Evolutionary conservation across 805 yeast genomes (phyloP).

Genomic region (Kodamaea laetipori): DNA sequence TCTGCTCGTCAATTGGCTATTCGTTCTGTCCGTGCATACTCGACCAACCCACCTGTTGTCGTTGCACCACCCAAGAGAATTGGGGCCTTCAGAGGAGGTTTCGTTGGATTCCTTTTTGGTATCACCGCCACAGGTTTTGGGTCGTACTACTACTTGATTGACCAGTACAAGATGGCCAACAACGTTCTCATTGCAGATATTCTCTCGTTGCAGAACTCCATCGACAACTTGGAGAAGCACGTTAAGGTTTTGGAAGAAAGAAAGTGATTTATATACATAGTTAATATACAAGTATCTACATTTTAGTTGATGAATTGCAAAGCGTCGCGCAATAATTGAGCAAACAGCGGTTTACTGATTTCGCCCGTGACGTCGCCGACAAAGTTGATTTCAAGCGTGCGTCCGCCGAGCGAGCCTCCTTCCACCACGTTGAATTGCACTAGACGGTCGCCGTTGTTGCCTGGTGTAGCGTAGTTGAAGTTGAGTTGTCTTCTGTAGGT

Average conservation of each 20-base stretch:
- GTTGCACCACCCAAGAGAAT: slow-evolving; percentile 33
- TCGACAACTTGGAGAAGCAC: slow-evolving; percentile 66
- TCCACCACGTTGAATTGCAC: slow-evolving; percentile 51
- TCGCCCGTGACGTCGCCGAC: slow-evolving; percentile 37
- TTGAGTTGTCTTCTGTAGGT: slow-evolving; percentile 49
- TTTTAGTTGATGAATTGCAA: slow-evolving; percentile 16
- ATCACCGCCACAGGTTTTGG: slow-evolving; percentile 72
- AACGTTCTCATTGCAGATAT: slow-evolving; percentile 76
- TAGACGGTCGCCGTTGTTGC: slow-evolving; percentile 23
- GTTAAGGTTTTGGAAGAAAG: slow-evolving; percentile 60
- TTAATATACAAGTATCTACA: slow-evolving; percentile 1
- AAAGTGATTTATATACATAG: slow-evolving; percentile 15
- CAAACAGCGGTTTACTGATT: slow-evolving; percentile 24
- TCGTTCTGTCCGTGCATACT: slow-evolving; percentile 29
- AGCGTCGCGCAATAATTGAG: slow-evolving; percentile 27
- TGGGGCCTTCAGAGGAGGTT: slow-evolving; percentile 49
- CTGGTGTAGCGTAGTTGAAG: slow-evolving; percentile 30
- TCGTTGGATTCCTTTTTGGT: slow-evolving; percentile 80
- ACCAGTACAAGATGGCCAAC: slow-evolving; percentile 74
- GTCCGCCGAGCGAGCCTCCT: slow-evolving; percentile 62
- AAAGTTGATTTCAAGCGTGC: slow-evolving; percentile 50
- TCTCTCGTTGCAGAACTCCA: slow-evolving; percentile 65
- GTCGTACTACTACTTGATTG: slow-evolving; percentile 75
- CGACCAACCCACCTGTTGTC: slow-evolving; percentile 26
- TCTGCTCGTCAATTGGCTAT: slow-evolving; percentile 23